Evolutionary conservation across 2,329 filamentous ascomycete genomes (phyloP).

Genomic region (Blumeria graminis): DNA sequence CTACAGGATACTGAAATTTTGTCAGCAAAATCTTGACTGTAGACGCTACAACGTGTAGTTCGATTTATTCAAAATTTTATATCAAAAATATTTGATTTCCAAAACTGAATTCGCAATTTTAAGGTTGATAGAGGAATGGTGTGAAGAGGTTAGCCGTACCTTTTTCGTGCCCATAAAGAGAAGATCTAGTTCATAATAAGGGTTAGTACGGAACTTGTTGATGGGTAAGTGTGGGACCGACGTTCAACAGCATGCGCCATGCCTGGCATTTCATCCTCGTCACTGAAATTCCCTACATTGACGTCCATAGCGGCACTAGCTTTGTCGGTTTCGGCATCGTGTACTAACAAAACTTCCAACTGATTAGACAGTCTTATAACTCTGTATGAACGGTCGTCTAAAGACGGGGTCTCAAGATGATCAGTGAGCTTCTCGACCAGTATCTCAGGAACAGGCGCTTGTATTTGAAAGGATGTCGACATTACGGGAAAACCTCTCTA

Average conservation of each 20-base stretch:
- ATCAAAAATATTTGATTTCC: not conserved
- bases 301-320: constrained; percentile 88
- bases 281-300: constrained; percentile 87
- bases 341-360: constrained; percentile 75
- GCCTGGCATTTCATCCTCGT: constrained; percentile 72
- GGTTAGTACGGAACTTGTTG: not conserved
- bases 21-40: constrained; percentile 4
- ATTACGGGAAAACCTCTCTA: not conserved
- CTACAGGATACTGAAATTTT: constrained; percentile 46
- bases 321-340: constrained; percentile 90
- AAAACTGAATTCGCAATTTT: not conserved
- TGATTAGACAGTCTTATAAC: constrained; percentile 73
- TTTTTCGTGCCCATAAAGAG: constrained; percentile 98
- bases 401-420: constrained; percentile 52
- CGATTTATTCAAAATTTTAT: too few relatives aligned
- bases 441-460: not conserved
- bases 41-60: not conserved
- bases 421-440: constrained; percentile 31
- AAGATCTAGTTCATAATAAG: constrained; percentile 21
- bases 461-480: not conserved
- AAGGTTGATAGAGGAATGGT: not conserved
- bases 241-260: constrained; percentile 51
- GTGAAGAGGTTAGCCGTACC: constrained; percentile 19
- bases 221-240: not conserved
- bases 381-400: constrained; percentile 71